Base-by-base conservation (phyloP, 2,329 filamentous ascomycete genomes). In the Arthroderma uncinatum region DNA sequence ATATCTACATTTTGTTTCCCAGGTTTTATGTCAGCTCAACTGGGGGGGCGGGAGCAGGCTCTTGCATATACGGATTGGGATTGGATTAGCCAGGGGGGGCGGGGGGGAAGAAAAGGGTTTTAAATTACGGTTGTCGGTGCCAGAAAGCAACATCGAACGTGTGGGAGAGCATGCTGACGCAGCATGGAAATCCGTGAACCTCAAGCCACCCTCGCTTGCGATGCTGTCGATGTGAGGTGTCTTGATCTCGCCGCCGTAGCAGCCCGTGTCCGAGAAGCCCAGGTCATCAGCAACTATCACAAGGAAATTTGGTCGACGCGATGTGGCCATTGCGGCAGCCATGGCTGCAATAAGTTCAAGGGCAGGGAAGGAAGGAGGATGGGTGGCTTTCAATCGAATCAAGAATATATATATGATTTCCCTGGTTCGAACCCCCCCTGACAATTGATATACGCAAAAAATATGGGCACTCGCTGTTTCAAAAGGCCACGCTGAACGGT, bases 141-240 rank as follows among this genome's bases (percentile, higher is more conserved):
- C 82, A 0, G 81, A 83, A 76, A 85, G 79, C 62, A 85, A 77
- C 82, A 85, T 85, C 16, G 82, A 80, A 37, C 82, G 74, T 2
- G 81, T 82, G 1, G 83, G 83, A 53, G 81, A 84, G 68, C 82
- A 85, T 54, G 82, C 82, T 1, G 82, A 79, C 0, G 83, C 82
- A 1, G 82, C 79, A 64, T 85, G 82, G 67, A 83, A 85, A 62
- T 84, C 79, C 0, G 81, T 84, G 64, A 84, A 82, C 4, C 81
- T 78, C 19, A 85, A 68, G 30, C 81, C 68, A 28, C 81, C 47
- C 56, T 76, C 69, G 68, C 73, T 69, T 2, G 78, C 75, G 2
- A 81, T 67, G 37, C 76, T 77, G 67, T 83, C 78, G 37, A 84
- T 72, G 63, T 81, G 78, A 0, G 81, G 81, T 0, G 81, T 84